A percentile compares a stretch with the other conserved stretches of the same genome.
phyloP scores from a whole-genome alignment of 345 rosid species.

The Corchorus capsularis region DNA sequence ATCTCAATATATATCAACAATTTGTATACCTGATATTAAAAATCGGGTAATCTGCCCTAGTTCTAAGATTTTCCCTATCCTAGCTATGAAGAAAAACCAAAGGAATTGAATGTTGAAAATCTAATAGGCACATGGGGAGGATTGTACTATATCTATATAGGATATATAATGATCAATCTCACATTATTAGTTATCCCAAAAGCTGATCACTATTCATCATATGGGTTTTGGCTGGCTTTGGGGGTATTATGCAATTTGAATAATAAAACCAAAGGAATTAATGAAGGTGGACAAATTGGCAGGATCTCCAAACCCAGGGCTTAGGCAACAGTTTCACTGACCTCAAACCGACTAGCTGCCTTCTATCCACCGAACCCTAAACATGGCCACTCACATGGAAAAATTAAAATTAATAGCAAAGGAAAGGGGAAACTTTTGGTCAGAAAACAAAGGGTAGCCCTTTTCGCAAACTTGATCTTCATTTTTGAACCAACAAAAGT shows the following conservation, averaged over 20 bases:
- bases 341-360: background rate
- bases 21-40: too few relatives aligned
- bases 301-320: background rate
- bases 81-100: too few relatives aligned
- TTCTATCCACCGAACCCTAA: background rate
- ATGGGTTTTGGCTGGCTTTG: background rate
- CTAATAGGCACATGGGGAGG: background rate
- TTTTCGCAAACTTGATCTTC: background rate
- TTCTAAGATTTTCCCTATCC: too few relatives aligned
- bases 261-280: background rate
- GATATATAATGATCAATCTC: too few relatives aligned
- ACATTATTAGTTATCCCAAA: too few relatives aligned
- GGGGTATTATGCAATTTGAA: background rate
- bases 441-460: background rate
- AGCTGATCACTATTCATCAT: background rate
- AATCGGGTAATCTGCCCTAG: too few relatives aligned
- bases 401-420: background rate
- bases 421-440: background rate
- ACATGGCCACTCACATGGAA: slow-evolving; percentile 5
- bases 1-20: too few relatives aligned
- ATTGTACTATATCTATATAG: too few relatives aligned
- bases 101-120: too few relatives aligned
- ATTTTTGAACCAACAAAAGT: background rate
- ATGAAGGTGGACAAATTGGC: background rate
- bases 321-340: background rate